phyloP scores from a whole-genome alignment of 495 filamentous ascomycete species.

The Hypomontagnella monticulosa region DNA sequence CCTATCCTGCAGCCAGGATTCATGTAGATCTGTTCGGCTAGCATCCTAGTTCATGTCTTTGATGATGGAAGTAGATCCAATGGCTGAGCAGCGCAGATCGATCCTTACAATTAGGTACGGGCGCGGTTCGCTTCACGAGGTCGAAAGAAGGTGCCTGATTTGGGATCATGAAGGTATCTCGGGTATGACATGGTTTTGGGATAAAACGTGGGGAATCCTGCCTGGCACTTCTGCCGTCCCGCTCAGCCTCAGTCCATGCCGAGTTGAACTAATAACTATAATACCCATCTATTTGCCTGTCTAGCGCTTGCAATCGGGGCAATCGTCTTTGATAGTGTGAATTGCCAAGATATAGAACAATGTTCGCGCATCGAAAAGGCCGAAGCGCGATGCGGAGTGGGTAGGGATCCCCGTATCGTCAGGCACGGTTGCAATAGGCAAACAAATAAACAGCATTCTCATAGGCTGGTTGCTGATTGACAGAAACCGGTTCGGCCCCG shows the following conservation, averaged over 20 bases:
- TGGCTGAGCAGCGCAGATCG: slow-evolving; percentile 20
- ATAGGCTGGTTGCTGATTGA: slow-evolving; percentile 19
- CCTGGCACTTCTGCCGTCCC: not conserved
- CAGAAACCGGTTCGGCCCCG: not conserved
- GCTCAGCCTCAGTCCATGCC: slow-evolving; percentile 11
- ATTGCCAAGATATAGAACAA: slow-evolving; percentile 1
- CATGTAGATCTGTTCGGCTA: not conserved
- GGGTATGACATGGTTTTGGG: not conserved
- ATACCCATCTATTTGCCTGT: slow-evolving; percentile 5
- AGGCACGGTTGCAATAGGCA: slow-evolving; percentile 24
- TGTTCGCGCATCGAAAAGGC: too few species aligned
- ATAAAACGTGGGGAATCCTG: slow-evolving; percentile 21
- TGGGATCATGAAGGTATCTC: not conserved
- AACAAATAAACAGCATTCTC: slow-evolving; percentile 11
- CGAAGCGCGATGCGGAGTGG: too few species aligned
- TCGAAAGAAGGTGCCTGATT: not conserved
- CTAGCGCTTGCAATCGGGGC: not conserved
- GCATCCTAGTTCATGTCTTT: slow-evolving; percentile 5
- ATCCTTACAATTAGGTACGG: not conserved
- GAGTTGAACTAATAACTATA: too few species aligned
- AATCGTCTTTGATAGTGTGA: not conserved
- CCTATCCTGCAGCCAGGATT: slow-evolving; percentile 10
- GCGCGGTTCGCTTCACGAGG: not conserved
- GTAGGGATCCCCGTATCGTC: not conserved
- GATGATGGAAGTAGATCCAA: slow-evolving; percentile 8